Evolutionary conservation across 1,284 basidiomycete genomes (phyloP).

Genomic region (Cutaneotrichosporon cutaneum): DNA sequence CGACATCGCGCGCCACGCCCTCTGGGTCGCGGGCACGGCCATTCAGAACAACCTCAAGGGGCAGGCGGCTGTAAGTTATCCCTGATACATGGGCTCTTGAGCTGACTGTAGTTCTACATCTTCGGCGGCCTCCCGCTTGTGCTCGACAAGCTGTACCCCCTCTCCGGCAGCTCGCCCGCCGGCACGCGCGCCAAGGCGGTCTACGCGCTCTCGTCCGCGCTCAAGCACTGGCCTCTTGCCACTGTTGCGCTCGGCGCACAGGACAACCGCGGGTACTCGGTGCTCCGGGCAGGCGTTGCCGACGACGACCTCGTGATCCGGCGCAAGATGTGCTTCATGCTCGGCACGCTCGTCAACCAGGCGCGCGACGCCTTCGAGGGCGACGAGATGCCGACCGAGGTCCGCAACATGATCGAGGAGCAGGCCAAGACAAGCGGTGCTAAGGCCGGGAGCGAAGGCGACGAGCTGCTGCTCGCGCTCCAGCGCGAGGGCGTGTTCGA

Average conservation of each 20-base stretch:
- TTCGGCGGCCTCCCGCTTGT: slow-evolving; percentile 68
- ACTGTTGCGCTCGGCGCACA: slow-evolving; percentile 25
- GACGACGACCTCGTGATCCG: slow-evolving; percentile 77
- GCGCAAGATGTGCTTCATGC: slow-evolving; percentile 80
- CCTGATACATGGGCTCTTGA: neutral
- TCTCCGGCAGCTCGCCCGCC: slow-evolving; percentile 19
- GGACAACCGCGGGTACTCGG: slow-evolving; percentile 31
- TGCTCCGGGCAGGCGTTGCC: slow-evolving; percentile 42
- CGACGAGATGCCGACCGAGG: slow-evolving; percentile 49
- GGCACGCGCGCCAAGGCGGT: slow-evolving; percentile 70
- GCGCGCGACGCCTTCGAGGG: slow-evolving; percentile 55
- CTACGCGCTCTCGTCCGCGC: slow-evolving; percentile 77
- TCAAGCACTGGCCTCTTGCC: slow-evolving; percentile 64
- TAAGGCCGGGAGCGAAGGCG: slow-evolving; percentile 22
- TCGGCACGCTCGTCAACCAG: slow-evolving; percentile 74
- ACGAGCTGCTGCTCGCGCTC: slow-evolving; percentile 34
- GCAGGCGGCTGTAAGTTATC: slow-evolving; percentile 77
- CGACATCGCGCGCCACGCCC: slow-evolving; percentile 67
- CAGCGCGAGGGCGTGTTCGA: slow-evolving; percentile 26
- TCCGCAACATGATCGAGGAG: slow-evolving; percentile 37
- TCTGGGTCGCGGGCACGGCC: slow-evolving; percentile 93
- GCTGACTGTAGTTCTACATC: slow-evolving; percentile 63
- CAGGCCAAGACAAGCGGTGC: slow-evolving; percentile 16
- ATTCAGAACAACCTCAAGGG: slow-evolving; percentile 92
- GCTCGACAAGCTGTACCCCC: slow-evolving; percentile 62